These are phyloP conservation scores for Iodosphaeria phyllophila DNA, from an alignment of 2,329 filamentous ascomycete genomes.

Conservation along the genomic window DNA sequence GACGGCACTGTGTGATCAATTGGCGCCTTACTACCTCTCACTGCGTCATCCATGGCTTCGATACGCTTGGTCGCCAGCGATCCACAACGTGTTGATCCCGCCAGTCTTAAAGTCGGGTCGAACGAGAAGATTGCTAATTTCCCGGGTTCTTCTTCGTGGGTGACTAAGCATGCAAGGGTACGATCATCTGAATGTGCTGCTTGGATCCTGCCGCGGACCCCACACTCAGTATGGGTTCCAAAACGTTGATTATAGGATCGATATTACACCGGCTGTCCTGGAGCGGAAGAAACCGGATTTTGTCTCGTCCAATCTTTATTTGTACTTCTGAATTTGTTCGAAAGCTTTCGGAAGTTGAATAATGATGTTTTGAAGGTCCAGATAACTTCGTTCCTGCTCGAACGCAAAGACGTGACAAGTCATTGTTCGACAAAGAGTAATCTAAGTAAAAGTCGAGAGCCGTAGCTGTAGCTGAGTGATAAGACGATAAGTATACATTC, in stretches of 20 bases:
- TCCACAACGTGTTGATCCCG: conserved; percentile 7
- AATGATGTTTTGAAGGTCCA: conserved; percentile 9
- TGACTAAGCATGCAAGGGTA: conserved; percentile 11
- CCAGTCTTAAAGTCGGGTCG: conserved; percentile 10
- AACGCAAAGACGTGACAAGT: conserved; percentile 24
- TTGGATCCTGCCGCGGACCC: conserved; percentile 5
- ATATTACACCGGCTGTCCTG: conserved; percentile 2
- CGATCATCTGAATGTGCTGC: conserved; percentile 11
- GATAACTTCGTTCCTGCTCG: conserved; percentile 24
- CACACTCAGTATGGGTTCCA: conserved; percentile 8
- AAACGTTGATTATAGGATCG: conserved; percentile 4
- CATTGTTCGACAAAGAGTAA: conserved; percentile 14
- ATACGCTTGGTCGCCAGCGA: too few relatives aligned
- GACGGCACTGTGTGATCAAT: too few relatives aligned
- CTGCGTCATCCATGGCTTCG: too few relatives aligned
- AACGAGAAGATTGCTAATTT: conserved; percentile 11
- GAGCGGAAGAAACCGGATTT: conserved; percentile 11
- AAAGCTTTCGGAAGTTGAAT: neutral
- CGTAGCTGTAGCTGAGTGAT: conserved; percentile 29
- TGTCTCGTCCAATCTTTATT: conserved; percentile 5
- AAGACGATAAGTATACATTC: conserved; percentile 34
- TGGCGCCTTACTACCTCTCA: too few relatives aligned
- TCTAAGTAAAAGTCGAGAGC: conserved; percentile 43
- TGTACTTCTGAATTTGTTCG: neutral
- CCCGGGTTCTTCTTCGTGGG: conserved; percentile 6